Conservation (phyloP, 2,329 filamentous ascomycete species). For the Aspergillus amoenus region DNA sequence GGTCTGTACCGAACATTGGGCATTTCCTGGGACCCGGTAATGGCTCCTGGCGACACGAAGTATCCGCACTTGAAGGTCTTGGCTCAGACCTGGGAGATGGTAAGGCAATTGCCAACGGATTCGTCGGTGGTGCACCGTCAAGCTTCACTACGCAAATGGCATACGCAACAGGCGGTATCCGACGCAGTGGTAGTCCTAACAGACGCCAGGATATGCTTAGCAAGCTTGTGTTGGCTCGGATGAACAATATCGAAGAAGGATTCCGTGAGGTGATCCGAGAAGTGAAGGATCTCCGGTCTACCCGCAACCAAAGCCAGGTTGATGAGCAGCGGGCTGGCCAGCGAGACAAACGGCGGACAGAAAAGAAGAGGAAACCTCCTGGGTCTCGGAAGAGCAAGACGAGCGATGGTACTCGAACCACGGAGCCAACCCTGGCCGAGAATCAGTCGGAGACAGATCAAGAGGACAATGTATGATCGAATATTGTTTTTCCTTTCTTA, state of each 20-base stretch:
- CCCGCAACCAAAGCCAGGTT: constrained; percentile 28
- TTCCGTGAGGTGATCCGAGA: constrained; percentile 84
- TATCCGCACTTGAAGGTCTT: constrained; percentile 70
- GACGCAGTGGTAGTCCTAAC: constrained; percentile 41
- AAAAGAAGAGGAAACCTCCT: constrained; percentile 24
- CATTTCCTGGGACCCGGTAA: constrained; percentile 50
- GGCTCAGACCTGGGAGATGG: constrained; percentile 71
- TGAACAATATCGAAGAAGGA: constrained; percentile 90
- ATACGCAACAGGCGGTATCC: constrained; percentile 65
- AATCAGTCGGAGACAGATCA: background rate
- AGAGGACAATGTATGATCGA: background rate
- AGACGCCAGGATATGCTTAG: constrained; percentile 71
- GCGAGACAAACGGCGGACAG: constrained; percentile 24
- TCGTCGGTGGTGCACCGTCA: constrained; percentile 64
- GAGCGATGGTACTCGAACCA: constrained; percentile 18
- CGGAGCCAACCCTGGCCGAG: constrained; percentile 1
- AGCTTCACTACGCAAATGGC: constrained; percentile 82
- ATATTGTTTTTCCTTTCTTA: background rate
- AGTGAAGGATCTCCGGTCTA: constrained; percentile 60
- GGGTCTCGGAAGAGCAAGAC: constrained; percentile 20
- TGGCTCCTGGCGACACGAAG: constrained; percentile 45
- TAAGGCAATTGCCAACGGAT: constrained; percentile 59
- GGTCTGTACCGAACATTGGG: constrained; percentile 57
- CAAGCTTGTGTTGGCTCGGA: constrained; percentile 78
- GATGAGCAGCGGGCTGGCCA: constrained; percentile 24